A percentile compares a stretch with the other conserved stretches of the same genome.
Evolutionary conservation across 495 filamentous ascomycete species (phyloP).

Genomic region (Penicillium dipodomyicola): DNA sequence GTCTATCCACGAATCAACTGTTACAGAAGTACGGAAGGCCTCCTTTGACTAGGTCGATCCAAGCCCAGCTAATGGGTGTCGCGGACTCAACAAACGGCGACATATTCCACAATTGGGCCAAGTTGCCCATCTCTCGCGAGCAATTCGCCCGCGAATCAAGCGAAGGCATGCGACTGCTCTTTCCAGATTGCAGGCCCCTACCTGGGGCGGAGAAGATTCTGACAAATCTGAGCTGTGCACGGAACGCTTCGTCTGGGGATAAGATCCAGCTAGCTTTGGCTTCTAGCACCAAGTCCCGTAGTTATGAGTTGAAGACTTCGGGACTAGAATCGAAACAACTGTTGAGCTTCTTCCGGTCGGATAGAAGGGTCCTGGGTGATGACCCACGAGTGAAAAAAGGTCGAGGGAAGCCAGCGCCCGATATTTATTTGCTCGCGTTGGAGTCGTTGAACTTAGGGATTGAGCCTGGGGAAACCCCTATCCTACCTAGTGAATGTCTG

Average conservation of each 20-base stretch:
- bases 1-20: conserved; percentile 31
- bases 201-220: conserved; percentile 38
- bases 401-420: conserved; percentile 37
- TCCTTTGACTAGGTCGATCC: conserved; percentile 28
- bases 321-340: conserved; percentile 15
- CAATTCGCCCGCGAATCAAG: conserved; percentile 32
- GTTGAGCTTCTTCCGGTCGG: conserved; percentile 14
- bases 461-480: conserved; percentile 10
- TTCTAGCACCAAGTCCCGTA: conserved; percentile 20
- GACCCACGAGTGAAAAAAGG: conserved; percentile 29
- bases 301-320: conserved; percentile 21
- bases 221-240: conserved; percentile 23
- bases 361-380: conserved; percentile 33
- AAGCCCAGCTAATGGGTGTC: conserved; percentile 28
- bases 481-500: conserved; percentile 37
- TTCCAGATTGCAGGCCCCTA: conserved; percentile 30
- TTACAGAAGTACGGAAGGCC: conserved; percentile 31
- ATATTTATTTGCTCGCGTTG: conserved; percentile 41
- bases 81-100: conserved; percentile 9
- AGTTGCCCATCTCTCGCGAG: conserved; percentile 31
- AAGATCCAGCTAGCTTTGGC: conserved; percentile 19
- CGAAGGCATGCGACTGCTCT: conserved; percentile 25
- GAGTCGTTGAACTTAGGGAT: conserved; percentile 26
- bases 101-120: conserved; percentile 3
- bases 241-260: conserved; percentile 8